Percentiles rank a stretch among this genome's conserved stretches.
These are phyloP conservation scores for Fomitopsis palustris DNA, from an alignment of 1,284 basidiomycete genomes.

Conservation along the genomic window DNA sequence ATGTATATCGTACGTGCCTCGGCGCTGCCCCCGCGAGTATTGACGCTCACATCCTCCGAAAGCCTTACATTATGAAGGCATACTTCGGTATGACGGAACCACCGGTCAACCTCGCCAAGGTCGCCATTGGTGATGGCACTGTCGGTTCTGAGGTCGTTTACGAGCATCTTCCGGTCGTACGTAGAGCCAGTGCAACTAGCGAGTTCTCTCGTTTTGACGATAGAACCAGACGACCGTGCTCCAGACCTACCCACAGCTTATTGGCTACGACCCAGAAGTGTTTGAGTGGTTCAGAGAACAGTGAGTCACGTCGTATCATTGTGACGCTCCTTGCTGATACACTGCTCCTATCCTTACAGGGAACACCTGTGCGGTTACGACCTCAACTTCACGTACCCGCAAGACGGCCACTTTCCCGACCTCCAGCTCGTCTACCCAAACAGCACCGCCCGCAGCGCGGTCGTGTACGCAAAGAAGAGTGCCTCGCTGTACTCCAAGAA, in stretches of 20 bases:
- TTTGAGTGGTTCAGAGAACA: slow-evolving; percentile 66
- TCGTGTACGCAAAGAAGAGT: slow-evolving; percentile 2
- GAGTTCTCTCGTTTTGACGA: not conserved
- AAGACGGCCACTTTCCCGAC: slow-evolving; percentile 51
- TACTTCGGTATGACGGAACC: slow-evolving; percentile 59
- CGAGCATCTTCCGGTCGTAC: slow-evolving; percentile 50
- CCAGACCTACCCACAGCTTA: slow-evolving; percentile 71
- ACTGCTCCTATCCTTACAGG: slow-evolving; percentile 38
- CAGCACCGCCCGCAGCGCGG: not conserved
- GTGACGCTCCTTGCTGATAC: not conserved
- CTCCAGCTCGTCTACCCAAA: slow-evolving; percentile 11
- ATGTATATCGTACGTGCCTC: slow-evolving; percentile 36
- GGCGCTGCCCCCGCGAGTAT: not conserved
- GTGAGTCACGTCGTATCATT: slow-evolving; percentile 34
- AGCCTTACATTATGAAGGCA: slow-evolving; percentile 73
- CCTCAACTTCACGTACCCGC: slow-evolving; percentile 68
- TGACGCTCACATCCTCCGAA: not conserved
- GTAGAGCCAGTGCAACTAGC: slow-evolving; percentile 11
- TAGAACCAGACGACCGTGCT: slow-evolving; percentile 47
- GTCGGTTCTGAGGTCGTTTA: slow-evolving; percentile 47
- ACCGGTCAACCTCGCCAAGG: slow-evolving; percentile 64
- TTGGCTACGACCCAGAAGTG: slow-evolving; percentile 63
- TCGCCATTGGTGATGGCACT: slow-evolving; percentile 68
- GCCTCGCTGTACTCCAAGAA: slow-evolving; percentile 7
- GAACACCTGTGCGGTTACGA: slow-evolving; percentile 60